Conservation (phyloP, 768 basidiomycete genomes). For the Russula dissimulans region DNA sequence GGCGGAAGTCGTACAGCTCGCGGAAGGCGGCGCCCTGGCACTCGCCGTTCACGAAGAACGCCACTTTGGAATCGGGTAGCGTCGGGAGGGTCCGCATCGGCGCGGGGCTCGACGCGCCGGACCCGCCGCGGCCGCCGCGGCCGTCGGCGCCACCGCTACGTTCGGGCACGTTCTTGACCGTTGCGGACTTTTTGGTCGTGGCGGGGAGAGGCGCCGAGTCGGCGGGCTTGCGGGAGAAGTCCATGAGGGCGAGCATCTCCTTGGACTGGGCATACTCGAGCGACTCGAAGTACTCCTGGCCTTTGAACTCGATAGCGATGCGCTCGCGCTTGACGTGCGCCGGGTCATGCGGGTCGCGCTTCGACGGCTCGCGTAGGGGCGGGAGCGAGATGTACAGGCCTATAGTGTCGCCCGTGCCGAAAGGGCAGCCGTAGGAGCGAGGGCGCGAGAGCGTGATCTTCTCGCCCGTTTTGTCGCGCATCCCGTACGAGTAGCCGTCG, state of each 20-base stretch:
- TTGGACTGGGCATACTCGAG: slow-evolving; percentile 81
- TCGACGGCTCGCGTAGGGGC: slow-evolving; percentile 44
- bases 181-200: slow-evolving; percentile 53
- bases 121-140: slow-evolving; percentile 30
- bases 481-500: slow-evolving; percentile 89
- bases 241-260: slow-evolving; percentile 88
- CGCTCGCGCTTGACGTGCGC: slow-evolving; percentile 81
- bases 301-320: slow-evolving; percentile 89
- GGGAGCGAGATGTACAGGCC: slow-evolving; percentile 94
- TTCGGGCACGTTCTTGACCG: slow-evolving; percentile 63
- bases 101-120: slow-evolving; percentile 27
- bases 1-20: slow-evolving; percentile 85
- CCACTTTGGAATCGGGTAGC: slow-evolving; percentile 62
- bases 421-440: slow-evolving; percentile 64
- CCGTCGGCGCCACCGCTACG: slow-evolving; percentile 21
- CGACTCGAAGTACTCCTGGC: slow-evolving; percentile 94
- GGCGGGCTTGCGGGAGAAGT: slow-evolving; percentile 33
- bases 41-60: slow-evolving; percentile 90
- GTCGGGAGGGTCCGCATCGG: slow-evolving; percentile 53
- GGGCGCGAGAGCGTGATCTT: slow-evolving; percentile 80
- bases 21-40: slow-evolving; percentile 76
- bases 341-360: slow-evolving; percentile 66
- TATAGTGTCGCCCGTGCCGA: slow-evolving; percentile 76
- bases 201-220: slow-evolving; percentile 43
- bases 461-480: slow-evolving; percentile 87